A percentile compares a stretch with the other conserved stretches of the same genome.
Evolutionary conservation across 257 asterid species (phyloP).

Genomic region (Solanum lycopersicoides): DNA sequence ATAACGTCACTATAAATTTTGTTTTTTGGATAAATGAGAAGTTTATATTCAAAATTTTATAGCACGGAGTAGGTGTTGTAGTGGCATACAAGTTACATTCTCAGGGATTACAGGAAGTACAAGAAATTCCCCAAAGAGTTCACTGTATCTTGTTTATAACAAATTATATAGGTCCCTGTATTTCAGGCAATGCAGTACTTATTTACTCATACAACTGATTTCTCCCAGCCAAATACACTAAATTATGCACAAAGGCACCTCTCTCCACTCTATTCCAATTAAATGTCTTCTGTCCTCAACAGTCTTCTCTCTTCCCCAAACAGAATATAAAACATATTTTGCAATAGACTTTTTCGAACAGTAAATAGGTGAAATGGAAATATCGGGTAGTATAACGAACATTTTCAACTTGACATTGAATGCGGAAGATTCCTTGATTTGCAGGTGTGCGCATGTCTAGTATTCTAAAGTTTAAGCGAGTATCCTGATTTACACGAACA

Average conservation of each 20-base stretch:
- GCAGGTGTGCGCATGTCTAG: constrained; percentile 88
- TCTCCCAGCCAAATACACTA: background rate
- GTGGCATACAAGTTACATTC: background rate
- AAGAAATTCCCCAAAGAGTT: background rate
- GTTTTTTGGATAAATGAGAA: background rate
- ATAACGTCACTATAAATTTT: background rate
- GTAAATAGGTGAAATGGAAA: background rate
- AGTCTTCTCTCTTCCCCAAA: background rate
- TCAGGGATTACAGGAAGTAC: background rate
- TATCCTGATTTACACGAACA: constrained; percentile 89
- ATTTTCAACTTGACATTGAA: constrained; percentile 64
- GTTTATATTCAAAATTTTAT: background rate
- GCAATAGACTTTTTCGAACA: background rate
- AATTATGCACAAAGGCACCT: background rate
- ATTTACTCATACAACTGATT: background rate
- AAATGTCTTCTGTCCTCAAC: background rate
- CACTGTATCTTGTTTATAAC: background rate
- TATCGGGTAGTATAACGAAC: constrained; percentile 19
- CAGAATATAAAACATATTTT: background rate
- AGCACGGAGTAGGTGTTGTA: background rate
- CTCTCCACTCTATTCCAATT: background rate
- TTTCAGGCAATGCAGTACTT: background rate
- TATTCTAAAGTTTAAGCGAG: constrained; percentile 72
- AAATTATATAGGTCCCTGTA: background rate
- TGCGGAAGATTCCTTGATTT: constrained; percentile 74